Base-by-base conservation (phyloP, 805 yeast genomes). In the Wickerhamiella spandovensis region DNA sequence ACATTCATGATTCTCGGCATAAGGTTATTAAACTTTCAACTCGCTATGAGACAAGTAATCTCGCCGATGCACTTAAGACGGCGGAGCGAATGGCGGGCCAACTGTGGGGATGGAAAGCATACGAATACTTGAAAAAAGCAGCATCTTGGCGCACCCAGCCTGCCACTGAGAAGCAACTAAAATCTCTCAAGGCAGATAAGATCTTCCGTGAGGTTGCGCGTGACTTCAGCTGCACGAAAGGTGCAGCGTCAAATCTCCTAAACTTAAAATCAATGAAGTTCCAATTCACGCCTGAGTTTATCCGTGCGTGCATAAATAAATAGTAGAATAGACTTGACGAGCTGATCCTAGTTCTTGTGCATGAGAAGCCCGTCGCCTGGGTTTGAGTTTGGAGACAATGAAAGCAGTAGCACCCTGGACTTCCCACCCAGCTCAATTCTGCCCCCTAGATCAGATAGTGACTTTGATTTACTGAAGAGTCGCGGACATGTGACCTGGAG, bases 161-260 rank as follows among this genome's bases (percentile, higher is more conserved):
- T 25, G 35, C 46, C 6, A 9, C 46, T 3, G 28, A 32, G 13
- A 44, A 44, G 17, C 46, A 44, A 24, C 8, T 44, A n/a, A 15
- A 6, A 9, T 7, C 24, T 15, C 46, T 43, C 8, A 5, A 9
- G 6, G 3, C 25, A 10, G 45, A 43, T 20, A 22, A 9, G 45
- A 17, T 13, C 32, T 43, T 43, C 22, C 32, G 15, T 2, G 32
- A 21, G 17, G 30, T 43, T 7, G 25, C 23, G 15, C 25, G 23
- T 4, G 15, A 9, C 4, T n/a, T 18, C 17, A 12, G 13, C 2
- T 23, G 52, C n/a, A 52, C 15, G 20, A 52, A 56, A 2, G 59
- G 59, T 2, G 20, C 44, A 5, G 57, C 56, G 22, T 38, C 44
- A 6, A 38, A 28, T 20, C 52, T 56, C 21, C 44, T 56, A 30